A percentile compares a stretch with the other conserved stretches of the same genome.
Conservation (phyloP, 2,329 filamentous ascomycete species). For the Tolypocladium tundrense region DNA sequence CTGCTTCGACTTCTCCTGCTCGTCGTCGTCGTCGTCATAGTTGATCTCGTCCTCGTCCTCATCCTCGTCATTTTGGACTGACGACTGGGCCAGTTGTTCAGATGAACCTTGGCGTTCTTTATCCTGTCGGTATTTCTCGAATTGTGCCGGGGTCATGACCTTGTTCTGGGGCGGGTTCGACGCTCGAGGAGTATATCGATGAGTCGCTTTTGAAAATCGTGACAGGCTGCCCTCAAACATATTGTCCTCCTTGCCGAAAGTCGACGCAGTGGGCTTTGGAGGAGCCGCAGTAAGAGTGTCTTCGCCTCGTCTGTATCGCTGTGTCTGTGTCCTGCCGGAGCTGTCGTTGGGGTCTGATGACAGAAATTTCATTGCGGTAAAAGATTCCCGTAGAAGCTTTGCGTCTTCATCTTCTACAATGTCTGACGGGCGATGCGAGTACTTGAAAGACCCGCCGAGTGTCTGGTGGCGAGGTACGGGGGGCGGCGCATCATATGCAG, state of each 20-base stretch:
- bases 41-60: slow-evolving; percentile 53
- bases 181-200: slow-evolving; percentile 23
- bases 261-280: slow-evolving; percentile 16
- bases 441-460: slow-evolving; percentile 17
- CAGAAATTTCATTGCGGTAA: slow-evolving; percentile 38
- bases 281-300: slow-evolving; percentile 24
- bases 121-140: slow-evolving; percentile 70
- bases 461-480: slow-evolving; percentile 24
- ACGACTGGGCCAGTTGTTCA: slow-evolving; percentile 28
- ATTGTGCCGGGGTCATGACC: slow-evolving; percentile 84
- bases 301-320: slow-evolving; percentile 28
- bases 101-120: slow-evolving; percentile 48
- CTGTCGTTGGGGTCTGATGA: slow-evolving; percentile 11
- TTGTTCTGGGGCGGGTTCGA: slow-evolving; percentile 48
- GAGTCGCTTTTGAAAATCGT: slow-evolving; percentile 24
- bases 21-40: slow-evolving; percentile 69
- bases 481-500: slow-evolving; percentile 8
- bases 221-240: slow-evolving; percentile 40
- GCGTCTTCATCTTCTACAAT: slow-evolving; percentile 42
- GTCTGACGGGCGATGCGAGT: slow-evolving; percentile 23
- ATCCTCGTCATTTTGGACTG: slow-evolving; percentile 50
- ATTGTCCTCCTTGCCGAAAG: slow-evolving; percentile 38
- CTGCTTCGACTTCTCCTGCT: slow-evolving; percentile 63
- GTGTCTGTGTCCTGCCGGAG: slow-evolving; percentile 6
- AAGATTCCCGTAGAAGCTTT: slow-evolving; percentile 40